Evolutionary conservation across 192 early-diverging fungal genomes (phyloP), one percentile per base, ranked within the genome.

Genomic region (Phlyctochytrium bullatum): DNA sequence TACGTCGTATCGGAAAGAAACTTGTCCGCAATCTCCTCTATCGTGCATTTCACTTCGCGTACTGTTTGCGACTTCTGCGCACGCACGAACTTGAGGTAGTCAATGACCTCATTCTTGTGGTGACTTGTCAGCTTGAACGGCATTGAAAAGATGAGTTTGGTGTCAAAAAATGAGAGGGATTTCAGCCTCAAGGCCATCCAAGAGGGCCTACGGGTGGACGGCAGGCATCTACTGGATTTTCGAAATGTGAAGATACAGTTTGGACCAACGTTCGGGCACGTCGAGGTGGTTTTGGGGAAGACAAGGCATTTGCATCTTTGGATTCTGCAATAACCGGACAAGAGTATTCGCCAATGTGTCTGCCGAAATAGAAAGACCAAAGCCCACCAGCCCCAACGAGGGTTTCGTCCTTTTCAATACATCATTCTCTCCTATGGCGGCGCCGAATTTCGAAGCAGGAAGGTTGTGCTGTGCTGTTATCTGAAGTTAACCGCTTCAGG

Each of bases 381-480:
- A 34, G 6, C 53, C 74, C 1, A 61, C n/a, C 40, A 50, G 27
- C 4, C 90, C 95, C 1, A 91, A 88, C 20, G 97, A 99, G 67
- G 97, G 97, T 0, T 80, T 89, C 2, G 74, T 99, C 27, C 68
- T 80, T 51, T 93, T 99, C 74, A 91, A 82, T 71, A 93, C 91
- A 0, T 94, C 96, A 68, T 79, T 96, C 32, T 91, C 91, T 23
- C 90, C 87, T 34, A 90, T 98, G 90, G 92, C 93, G 0, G 84
- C 88, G 6, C 86, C 91, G 1, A 74, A 76, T 6, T 86, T 92
- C 59, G 93, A 96, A 34, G 68, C 67, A 24, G 83, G 81, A 57
- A 82, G 86, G 88, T 66, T 30, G 71, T 30, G 27, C 36, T 24
- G 30, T 6, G 36, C 53, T 31, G 23, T 51, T n/a, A 17, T 28